Base-by-base conservation (phyloP, 257 asterid species). In the Ilex aquifolium region DNA sequence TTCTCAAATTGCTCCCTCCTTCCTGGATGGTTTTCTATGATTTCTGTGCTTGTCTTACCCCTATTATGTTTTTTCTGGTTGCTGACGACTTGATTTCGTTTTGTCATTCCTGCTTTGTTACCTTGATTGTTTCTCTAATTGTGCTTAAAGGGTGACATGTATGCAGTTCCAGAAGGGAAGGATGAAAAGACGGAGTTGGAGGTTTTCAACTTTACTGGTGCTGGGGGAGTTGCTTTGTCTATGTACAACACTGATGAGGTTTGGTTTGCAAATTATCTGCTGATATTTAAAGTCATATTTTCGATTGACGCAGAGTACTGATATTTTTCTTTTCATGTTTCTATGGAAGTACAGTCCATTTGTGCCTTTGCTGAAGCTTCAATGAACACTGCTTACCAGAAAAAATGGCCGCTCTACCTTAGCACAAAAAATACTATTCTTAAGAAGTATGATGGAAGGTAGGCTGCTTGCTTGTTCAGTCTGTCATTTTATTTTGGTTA, bases 181-280 rank as follows among this genome's bases (percentile, higher is more conserved):
- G 77, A 65, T 66, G 94, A 85, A 27, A 73, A 69, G 79, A 85
- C 85, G 2, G 99, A 90, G 67, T 32, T 85, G 0, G 99, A 93
- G 80, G 96, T 93, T 70, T 90, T 59, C 78, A 80, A 93, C 75
- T 93, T 93, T 79, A 85, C 96, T 58, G 97, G 97, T 50, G 95
- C 79, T 36, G 99, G 99, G 69, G 99, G 99, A 60, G 99, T 93
- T 62, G 97, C 97, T 74, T 77, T 90, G 74, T 72, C 97, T 56
- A 93, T 93, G 99, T 93, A 93, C 87, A 90, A 93, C 91, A 93
- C 99, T 21, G 99, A 90, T 62, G 99, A 93, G 99, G 99, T 93
- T 67, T 66, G 88, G 51, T 71, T 65, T 66, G 42, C 60, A 44
- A 48, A 63, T 59, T 58, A 32, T 72, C 10, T 27, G 42, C 15